Evolutionary conservation across 441 rosid genomes (phyloP).

Genomic region (Croton setiger): DNA sequence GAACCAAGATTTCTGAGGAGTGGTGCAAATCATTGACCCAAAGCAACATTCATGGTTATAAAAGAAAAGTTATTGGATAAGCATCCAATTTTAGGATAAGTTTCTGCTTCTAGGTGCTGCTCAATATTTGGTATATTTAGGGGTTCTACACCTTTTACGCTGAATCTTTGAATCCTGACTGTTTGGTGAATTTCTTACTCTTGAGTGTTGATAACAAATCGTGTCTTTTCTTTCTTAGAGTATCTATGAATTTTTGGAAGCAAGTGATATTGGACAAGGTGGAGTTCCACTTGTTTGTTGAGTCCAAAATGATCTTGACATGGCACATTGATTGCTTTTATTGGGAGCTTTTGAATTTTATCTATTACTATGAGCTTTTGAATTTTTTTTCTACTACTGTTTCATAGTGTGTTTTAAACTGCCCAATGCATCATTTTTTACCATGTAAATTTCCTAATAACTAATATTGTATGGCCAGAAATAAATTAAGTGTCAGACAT

Average conservation of each 20-base stretch:
- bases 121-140: not conserved
- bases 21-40: not conserved
- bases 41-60: not conserved
- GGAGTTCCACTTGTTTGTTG: not conserved
- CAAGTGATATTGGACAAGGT: not conserved
- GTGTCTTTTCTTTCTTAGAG: not conserved
- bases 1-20: not conserved
- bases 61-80: not conserved
- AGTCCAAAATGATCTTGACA: not conserved
- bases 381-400: not conserved
- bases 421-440: not conserved
- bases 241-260: not conserved
- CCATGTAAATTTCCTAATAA: not conserved
- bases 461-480: not conserved
- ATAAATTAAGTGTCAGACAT: not conserved
- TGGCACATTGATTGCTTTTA: not conserved
- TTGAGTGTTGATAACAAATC: not conserved
- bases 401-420: not conserved
- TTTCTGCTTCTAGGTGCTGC: not conserved
- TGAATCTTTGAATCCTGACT: not conserved
- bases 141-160: not conserved
- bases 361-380: not conserved
- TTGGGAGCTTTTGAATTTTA: not conserved
- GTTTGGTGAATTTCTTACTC: not conserved
- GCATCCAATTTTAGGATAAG: not conserved